Base-by-base conservation (phyloP, 2,329 filamentous ascomycete genomes). In the Huntiella bhutanensis region DNA sequence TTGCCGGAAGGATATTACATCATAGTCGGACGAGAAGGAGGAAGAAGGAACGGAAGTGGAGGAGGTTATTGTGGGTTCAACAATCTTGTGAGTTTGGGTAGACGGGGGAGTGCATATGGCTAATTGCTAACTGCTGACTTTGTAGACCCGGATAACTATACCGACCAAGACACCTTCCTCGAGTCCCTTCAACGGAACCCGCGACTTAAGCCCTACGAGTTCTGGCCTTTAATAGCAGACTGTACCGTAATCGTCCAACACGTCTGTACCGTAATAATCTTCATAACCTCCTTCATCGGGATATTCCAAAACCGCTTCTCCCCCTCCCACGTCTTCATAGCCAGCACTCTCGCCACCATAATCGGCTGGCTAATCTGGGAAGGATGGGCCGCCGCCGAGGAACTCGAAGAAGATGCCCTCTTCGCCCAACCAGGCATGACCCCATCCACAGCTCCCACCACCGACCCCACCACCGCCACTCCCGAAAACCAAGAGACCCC, bases 31-130 rank as follows among this genome's bases (percentile, higher is more conserved):
- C 78, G 53, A 70, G 81, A 41, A 69, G 76, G 55, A 70, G 79
- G 53, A 83, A 79, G 57, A 75, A 77, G 46, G 74, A 75, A 57
- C 74, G 76, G 43, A 75, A 75, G 8, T 96, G 88, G 83, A 93
- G 92, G 70, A 96, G 96, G 66, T 64, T 98, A 53, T 72, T 98
- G 47, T 98, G 91, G 91, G 87, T 98, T 57, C 94, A 93, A 64
- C 91, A 96, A 60, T 83, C 82, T 33, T 94, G 82, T 87, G 66
- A 53, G 77, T 63, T 17, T 19, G 17, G 1, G 17, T 19, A 19
- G 17, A 19, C 4, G 17, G 17, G 17, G 17, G 17, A 19, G 17
- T 19, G 35, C 22, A 13, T 11, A n/a, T 34, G 12, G 12, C 11
- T 13, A 6, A 41, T 44, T n/a, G 16, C 13, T 12, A 13, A 16